A percentile compares a stretch with the other conserved stretches of the same genome.
Conservation (phyloP, 495 filamentous ascomycete genomes). For the Aspergillus ellipticus region DNA sequence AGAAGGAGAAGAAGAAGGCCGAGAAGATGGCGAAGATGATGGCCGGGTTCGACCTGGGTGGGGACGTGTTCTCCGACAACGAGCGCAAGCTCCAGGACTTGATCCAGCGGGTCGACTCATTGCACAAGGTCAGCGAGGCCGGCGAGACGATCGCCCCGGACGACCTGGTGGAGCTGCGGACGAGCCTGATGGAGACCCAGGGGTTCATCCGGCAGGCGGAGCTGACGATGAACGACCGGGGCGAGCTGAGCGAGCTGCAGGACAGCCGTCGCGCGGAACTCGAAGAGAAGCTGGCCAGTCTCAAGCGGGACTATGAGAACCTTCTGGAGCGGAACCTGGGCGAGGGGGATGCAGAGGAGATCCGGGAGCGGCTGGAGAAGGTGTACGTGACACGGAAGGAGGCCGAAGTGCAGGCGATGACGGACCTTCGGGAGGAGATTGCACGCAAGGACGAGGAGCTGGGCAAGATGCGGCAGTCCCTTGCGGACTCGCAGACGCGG, state of each 20-base stretch:
- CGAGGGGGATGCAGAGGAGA: conserved; percentile 74
- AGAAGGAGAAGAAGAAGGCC: conserved; percentile 97
- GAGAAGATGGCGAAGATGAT: conserved; percentile 99
- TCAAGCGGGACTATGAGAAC: conserved; percentile 79
- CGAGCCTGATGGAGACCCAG: conserved; percentile 80
- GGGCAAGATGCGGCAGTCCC: conserved; percentile 63
- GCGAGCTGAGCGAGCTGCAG: conserved; percentile 57
- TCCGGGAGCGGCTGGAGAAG: conserved; percentile 74
- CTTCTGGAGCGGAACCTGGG: conserved; percentile 75
- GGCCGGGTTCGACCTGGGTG: conserved; percentile 92
- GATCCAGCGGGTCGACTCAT: conserved; percentile 73
- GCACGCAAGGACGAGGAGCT: conserved; percentile 71
- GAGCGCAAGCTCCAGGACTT: conserved; percentile 77
- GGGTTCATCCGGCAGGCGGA: conserved; percentile 92
- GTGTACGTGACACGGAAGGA: conserved; percentile 71
- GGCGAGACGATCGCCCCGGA: conserved; percentile 80
- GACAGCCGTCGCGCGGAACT: conserved; percentile 65
- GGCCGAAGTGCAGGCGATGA: conserved; percentile 61
- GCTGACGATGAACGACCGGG: conserved; percentile 67
- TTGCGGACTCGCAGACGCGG: conserved; percentile 70
- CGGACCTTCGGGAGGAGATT: conserved; percentile 71
- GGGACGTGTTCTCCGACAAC: conserved; percentile 86
- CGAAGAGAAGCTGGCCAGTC: conserved; percentile 64
- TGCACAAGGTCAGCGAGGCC: conserved; percentile 69
- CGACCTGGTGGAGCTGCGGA: conserved; percentile 69